Conservation (phyloP, 805 yeast species). For the Torulaspora delbrueckii region DNA sequence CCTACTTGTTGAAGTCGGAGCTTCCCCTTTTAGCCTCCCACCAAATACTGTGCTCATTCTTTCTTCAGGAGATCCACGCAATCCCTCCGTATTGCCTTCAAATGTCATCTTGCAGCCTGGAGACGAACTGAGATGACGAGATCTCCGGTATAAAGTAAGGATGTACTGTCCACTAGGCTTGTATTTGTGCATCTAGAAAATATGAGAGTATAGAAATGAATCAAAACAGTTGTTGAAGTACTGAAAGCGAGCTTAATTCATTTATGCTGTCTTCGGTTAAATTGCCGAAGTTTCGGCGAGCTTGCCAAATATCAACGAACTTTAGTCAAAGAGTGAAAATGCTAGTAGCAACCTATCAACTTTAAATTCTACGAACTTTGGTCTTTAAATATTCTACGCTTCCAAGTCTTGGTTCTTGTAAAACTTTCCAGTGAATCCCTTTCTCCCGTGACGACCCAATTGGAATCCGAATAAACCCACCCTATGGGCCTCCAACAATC, state of each 20-base stretch:
- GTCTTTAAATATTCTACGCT: conserved; percentile 19
- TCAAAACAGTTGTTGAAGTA: too few species aligned
- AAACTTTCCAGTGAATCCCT: conserved; percentile 25
- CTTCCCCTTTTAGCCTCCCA: conserved; percentile 51
- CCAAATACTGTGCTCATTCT: conserved; percentile 51
- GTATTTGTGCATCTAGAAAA: background rate
- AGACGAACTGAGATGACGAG: conserved; percentile 4
- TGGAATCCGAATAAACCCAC: conserved; percentile 28
- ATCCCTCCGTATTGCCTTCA: conserved; percentile 34
- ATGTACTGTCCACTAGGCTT: background rate
- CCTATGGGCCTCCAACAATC: conserved; percentile 24
- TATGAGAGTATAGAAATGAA: background rate
- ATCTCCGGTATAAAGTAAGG: background rate
- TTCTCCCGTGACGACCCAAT: conserved; percentile 26
- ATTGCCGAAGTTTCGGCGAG: too few species aligned
- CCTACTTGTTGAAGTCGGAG: conserved; percentile 39
- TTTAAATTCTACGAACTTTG: background rate
- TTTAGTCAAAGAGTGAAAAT: background rate
- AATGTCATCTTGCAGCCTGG: conserved; percentile 26
- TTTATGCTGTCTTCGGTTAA: too few species aligned
- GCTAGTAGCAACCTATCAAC: background rate
- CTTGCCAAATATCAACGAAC: background rate
- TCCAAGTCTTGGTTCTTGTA: conserved; percentile 29
- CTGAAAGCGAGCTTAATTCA: too few species aligned
- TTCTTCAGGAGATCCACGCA: conserved; percentile 40